Evolutionary conservation across 1,284 basidiomycete species (phyloP).

Genomic region (Microbotryomycetes sp.): DNA sequence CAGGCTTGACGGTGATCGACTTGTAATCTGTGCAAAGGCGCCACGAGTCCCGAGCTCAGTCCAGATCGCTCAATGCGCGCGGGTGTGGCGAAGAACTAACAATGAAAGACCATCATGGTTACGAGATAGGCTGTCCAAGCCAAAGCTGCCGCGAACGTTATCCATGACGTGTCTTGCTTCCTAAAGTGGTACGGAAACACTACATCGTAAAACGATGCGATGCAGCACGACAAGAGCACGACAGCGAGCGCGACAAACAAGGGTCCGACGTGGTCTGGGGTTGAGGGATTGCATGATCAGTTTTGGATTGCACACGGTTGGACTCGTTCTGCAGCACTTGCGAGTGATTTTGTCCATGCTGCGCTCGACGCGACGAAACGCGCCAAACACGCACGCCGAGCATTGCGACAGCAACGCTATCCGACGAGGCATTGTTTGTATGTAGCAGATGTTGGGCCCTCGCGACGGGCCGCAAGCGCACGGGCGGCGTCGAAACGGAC

Average conservation of each 20-base stretch:
- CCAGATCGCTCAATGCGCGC: too few relatives aligned
- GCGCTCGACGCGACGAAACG: conserved; percentile 8
- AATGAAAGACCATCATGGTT: conserved; percentile 30
- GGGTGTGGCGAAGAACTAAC: background rate
- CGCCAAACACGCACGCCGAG: background rate
- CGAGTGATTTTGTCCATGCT: conserved; percentile 54
- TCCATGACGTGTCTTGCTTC: conserved; percentile 26
- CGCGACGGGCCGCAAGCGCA: background rate
- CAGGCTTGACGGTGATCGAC: conserved; percentile 28
- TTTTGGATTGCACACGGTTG: too few relatives aligned
- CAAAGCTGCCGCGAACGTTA: conserved; percentile 18
- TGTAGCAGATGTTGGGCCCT: too few relatives aligned
- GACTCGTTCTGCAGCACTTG: background rate
- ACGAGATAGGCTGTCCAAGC: conserved; percentile 28
- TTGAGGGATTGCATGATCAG: too few relatives aligned
- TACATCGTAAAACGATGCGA: conserved; percentile 57
- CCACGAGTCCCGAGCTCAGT: too few relatives aligned
- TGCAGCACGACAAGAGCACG: conserved; percentile 59
- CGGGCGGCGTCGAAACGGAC: too few relatives aligned
- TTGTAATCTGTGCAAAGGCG: conserved; percentile 24
- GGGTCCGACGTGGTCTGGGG: conserved; percentile 62
- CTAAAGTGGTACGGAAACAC: conserved; percentile 23
- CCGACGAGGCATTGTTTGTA: background rate
- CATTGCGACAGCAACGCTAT: background rate
- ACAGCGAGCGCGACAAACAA: conserved; percentile 75